Evolutionary conservation across 805 yeast genomes (phyloP), one percentile per base, ranked within the genome.

Genomic region (Saccharomyces kudriavzevii): DNA sequence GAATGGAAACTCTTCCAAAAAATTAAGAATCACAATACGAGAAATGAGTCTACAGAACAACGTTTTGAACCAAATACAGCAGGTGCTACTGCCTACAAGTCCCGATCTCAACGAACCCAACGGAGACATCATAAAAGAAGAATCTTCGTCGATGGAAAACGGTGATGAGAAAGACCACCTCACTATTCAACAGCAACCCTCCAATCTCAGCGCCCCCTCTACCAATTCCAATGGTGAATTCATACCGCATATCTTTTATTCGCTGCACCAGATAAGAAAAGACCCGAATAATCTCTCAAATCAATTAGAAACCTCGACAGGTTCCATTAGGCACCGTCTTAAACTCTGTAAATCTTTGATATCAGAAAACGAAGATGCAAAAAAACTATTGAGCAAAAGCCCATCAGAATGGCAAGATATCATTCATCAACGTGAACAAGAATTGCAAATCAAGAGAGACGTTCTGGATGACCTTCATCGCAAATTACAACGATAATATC

Each of bases 161-260:
- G n/a, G 10, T 8, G 48, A 45, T 17, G 43, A 10, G 3, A 45
- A 22, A 22, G 30, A 45, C 48, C 31, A 27, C 11, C 22, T 22
- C 31, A n/a, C 28, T 14, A 45, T 10, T 13, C 29, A 20, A 17
- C 47, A 17, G 24, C 43, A 35, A 24, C 24, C 43, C 24, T 17
- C 17, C 1, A 35, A 35, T n/a, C 11, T 51, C 10, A 40, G 49
- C 53, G 54, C 49, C 30, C 4, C 49, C 50, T 20, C 50, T 55
- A 9, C 45, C 45, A 45, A 55, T 58, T 13, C 49, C 11, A 35
- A 35, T 17, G 43, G 43, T 8, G 72, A 68, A 50, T 68, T 68
- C 52, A 64, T 68, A 40, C 70, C 72, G 20, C 69, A 66, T 52
- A 58, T 68, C 2, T 68, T 63, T 55, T 66, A 66, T 49, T 60